Evolutionary conservation across 2,329 filamentous ascomycete genomes (phyloP).

Genomic region (Penicillium decumbens): DNA sequence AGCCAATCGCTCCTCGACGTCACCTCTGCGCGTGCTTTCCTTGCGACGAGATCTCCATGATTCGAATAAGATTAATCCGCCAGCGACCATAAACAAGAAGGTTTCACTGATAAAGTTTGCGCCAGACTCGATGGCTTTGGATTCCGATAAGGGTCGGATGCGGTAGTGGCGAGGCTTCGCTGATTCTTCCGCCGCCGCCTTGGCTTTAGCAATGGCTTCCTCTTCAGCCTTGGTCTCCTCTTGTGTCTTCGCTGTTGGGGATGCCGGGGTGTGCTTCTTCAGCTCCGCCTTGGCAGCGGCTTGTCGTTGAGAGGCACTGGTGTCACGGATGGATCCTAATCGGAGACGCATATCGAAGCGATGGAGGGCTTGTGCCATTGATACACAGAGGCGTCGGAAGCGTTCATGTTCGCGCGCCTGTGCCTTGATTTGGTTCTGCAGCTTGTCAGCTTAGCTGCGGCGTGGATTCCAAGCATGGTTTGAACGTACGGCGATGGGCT

Average conservation of each 20-base stretch:
- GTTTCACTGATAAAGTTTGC: conserved; percentile 65
- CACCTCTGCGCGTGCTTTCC: conserved; percentile 55
- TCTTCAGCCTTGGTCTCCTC: conserved; percentile 56
- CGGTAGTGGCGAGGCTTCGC: conserved; percentile 49
- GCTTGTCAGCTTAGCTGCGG: conserved; percentile 20
- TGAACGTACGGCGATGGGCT: conserved; percentile 58
- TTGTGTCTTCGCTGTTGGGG: conserved; percentile 60
- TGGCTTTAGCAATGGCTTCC: conserved; percentile 43
- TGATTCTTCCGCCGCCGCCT: conserved; percentile 44
- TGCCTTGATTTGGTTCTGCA: conserved; percentile 63
- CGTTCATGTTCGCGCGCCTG: conserved; percentile 65
- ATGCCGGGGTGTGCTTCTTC: conserved; percentile 49
- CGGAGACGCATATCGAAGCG: conserved; percentile 64
- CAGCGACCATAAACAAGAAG: conserved; percentile 63
- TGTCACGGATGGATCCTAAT: conserved; percentile 60
- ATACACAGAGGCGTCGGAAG: conserved; percentile 59
- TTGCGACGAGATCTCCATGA: conserved; percentile 58
- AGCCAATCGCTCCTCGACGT: conserved; percentile 56
- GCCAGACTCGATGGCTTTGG: conserved; percentile 64
- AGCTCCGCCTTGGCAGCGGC: conserved; percentile 52
- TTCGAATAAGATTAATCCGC: conserved; percentile 59
- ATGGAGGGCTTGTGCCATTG: conserved; percentile 61
- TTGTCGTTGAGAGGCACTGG: conserved; percentile 47
- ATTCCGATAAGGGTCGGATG: conserved; percentile 61
- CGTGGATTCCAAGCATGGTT: background rate